Evolutionary conservation across 371 early-diverging fungal genomes (phyloP).

Genomic region (Entomophthora muscae): DNA sequence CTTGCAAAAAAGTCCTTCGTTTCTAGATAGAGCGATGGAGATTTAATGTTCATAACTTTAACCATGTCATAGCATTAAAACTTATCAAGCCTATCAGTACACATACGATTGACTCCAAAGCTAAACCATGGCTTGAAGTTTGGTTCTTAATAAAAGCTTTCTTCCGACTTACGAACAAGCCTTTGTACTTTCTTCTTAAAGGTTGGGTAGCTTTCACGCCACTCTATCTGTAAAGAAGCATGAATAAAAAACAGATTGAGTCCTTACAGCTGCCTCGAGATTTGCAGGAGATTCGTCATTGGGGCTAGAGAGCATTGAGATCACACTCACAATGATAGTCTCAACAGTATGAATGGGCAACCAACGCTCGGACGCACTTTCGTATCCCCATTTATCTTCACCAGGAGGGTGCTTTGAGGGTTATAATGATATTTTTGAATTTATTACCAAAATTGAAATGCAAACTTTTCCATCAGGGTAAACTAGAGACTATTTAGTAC

Average conservation of each 20-base stretch:
- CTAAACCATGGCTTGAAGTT: too few species aligned
- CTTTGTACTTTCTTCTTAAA: slow-evolving; percentile 63
- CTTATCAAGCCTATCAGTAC: too few species aligned
- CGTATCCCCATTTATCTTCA: slow-evolving; percentile 87
- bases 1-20: too few species aligned
- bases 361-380: slow-evolving; percentile 81
- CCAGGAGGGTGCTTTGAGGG: slow-evolving; percentile 55
- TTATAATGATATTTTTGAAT: too few species aligned
- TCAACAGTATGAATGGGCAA: slow-evolving; percentile 87
- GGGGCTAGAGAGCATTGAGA: slow-evolving; percentile 80
- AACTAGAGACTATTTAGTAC: slow-evolving; percentile 17
- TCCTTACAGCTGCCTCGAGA: slow-evolving; percentile 74
- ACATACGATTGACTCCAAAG: too few species aligned
- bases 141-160: slow-evolving; percentile 14
- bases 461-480: slow-evolving; percentile 78
- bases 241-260: neutral
- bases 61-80: too few species aligned
- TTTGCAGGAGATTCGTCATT: slow-evolving; percentile 89
- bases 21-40: too few species aligned
- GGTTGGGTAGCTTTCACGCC: slow-evolving; percentile 39
- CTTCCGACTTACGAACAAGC: slow-evolving; percentile 47
- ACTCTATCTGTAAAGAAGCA: slow-evolving; percentile 35
- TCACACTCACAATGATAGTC: slow-evolving; percentile 72
- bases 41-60: too few species aligned
- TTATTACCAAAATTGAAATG: slow-evolving; percentile 74